Evolutionary conservation across 495 filamentous ascomycete genomes (phyloP), one percentile per base, ranked within the genome.

Genomic region (Melanomma pulvis-pyrius): DNA sequence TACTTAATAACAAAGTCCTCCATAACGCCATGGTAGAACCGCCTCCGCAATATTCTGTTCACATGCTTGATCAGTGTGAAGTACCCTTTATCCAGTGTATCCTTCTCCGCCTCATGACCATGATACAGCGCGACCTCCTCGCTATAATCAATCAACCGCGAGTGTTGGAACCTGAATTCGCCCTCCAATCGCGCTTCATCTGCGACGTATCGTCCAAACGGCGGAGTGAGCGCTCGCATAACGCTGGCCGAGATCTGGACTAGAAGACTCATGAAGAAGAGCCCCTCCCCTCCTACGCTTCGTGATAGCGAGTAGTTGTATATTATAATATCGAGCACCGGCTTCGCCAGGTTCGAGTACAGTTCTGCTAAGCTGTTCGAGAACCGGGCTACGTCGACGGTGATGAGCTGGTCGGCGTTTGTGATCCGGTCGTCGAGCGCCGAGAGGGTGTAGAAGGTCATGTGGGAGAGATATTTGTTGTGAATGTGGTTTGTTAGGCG

Each of bases 1-100:
- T 98, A 98, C 78, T 98, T 98, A 72, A 98, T 93, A 15, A 98
- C 90, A 78, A 96, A 98, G 74, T 98, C 94, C 74, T 98, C 96
- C 94, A 98, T 97, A 66, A 98, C 88, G 13, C 92, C 92, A 72
- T 98, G 92, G 74, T 97, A 98, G 69, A 98, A 88, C 28, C 94
- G 84, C 61, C 91, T 80, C 34, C 92, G 83, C 44, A 98, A 78
- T 69, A 97, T 96, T 71, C 94, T 92, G 74, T 98, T 98, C 73
- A 98, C 93, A 78, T 98, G 96, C 76, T 97, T 98, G 77, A 98
- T 98, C 8, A 98, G 80, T 5, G 96, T 98, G 76, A 98, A 98
- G 74, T 98, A 98, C 21, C 94, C 93, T 78, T 97, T 98, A 74
- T 98, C 94, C 25, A 98, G 80, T 0, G 90, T 96, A 76, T 97